Base-by-base conservation (phyloP, 495 filamentous ascomycete species). In the Neurospora sp. region DNA sequence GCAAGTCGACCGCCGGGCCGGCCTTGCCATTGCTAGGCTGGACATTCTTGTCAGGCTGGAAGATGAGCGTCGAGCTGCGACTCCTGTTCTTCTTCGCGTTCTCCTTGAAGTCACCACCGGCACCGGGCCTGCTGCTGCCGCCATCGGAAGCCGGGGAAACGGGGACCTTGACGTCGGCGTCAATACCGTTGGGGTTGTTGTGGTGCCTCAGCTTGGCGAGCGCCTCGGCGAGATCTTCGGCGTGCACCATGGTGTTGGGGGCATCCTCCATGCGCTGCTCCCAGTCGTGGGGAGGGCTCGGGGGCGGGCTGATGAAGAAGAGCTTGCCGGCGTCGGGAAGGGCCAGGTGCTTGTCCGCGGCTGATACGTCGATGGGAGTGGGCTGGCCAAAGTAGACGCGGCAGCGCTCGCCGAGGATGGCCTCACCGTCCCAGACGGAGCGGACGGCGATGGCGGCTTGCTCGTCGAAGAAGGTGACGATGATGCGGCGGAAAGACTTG, bases 221-320 rank as follows among this genome's bases (percentile, higher is more conserved):
- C 4, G 96, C 96, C 38, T 86, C 83, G 0, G 93, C 93, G 40
- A 99, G 84, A 80, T 99, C 96, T 70, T 92, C 91, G 8, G 96
- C 94, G 77, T 97, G 92, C 9, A 97, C 93, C 73, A 93, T 90
- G 82, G 93, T 94, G 81, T 99, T 99, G 40, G 96, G 96, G 3
- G 95, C 92, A 35, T 92, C 94, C 83, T 99, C 96, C 68, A 93
- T 84, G 76, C 89, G 89, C 84, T 94, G 87, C 81, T 95, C 92
- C 96, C 96, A 99, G 44, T 94, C 96, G 78, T 93, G 91, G 3
- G 96, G 96, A 69, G 96, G 96, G 73, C 86, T 90, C 1, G 96
- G 96, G 10, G 96, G 96, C 41, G 96, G 96, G 72, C 89, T 93
- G 84, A 99, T 98, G 84, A 99, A 98, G 87, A 98, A 97, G 42